A percentile compares a stretch with the other conserved stretches of the same genome.
These are phyloP conservation scores for Starmerella vitae DNA, from an alignment of 805 yeast genomes.

Conservation along the genomic window DNA sequence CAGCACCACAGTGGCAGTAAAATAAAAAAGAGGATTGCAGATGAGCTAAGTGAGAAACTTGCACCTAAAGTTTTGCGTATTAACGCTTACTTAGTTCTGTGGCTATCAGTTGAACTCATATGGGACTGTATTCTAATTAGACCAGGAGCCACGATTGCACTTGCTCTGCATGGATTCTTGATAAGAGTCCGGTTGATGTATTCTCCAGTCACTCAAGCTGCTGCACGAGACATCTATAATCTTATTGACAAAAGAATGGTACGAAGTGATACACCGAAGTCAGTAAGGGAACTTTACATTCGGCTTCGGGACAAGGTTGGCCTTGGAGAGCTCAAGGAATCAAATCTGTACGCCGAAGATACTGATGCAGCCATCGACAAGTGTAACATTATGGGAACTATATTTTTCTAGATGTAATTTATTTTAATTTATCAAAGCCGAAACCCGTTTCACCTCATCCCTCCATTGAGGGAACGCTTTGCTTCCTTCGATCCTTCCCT, in stretches of 20 bases:
- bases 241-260: conserved; percentile 41
- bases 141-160: conserved; percentile 45
- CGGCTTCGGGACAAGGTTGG: conserved; percentile 28
- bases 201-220: conserved; percentile 50
- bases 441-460: conserved; percentile 34
- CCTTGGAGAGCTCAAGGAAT: conserved; percentile 10
- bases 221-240: conserved; percentile 49
- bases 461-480: conserved; percentile 89
- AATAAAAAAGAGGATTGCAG: conserved; percentile 3
- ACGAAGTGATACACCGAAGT: conserved; percentile 37
- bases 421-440: no score
- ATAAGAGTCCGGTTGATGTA: conserved; percentile 62
- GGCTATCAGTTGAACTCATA: conserved; percentile 31
- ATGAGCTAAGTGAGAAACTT: conserved; percentile 7
- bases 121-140: conserved; percentile 43
- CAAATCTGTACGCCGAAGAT: conserved; percentile 7
- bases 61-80: conserved; percentile 9
- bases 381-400: conserved; percentile 8
- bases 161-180: conserved; percentile 41
- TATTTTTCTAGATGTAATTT: neutral
- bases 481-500: conserved; percentile 51
- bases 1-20: conserved; percentile 7
- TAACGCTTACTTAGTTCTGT: conserved; percentile 40
- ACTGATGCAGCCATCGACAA: conserved; percentile 18
- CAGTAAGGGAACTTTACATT: conserved; percentile 37